phyloP scores from a whole-genome alignment of 805 yeast genomes.

The Sungouiozyma ichnusensis region DNA sequence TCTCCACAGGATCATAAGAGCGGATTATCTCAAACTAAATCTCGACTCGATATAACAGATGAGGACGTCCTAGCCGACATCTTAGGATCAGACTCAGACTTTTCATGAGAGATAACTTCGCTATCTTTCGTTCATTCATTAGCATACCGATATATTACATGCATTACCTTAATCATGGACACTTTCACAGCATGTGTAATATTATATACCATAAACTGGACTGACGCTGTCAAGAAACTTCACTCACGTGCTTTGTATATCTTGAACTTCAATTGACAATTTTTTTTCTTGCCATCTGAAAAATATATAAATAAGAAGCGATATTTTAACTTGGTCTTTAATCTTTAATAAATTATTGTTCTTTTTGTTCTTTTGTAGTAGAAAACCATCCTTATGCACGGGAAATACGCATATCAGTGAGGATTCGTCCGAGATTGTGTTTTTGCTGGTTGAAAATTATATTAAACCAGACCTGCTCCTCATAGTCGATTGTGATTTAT shows the following conservation, averaged over 20 bases:
- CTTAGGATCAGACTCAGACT: slow-evolving; percentile 21
- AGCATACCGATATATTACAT: neutral
- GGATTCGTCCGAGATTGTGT: slow-evolving; percentile 99
- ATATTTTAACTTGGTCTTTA: neutral
- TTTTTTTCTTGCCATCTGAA: neutral
- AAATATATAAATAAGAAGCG: neutral
- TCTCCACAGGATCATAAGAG: neutral
- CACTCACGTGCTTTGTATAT: too few species aligned
- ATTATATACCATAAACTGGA: too few species aligned
- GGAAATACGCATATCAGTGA: slow-evolving; percentile 99
- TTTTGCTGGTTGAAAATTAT: slow-evolving; percentile 99
- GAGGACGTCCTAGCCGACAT: slow-evolving; percentile 12
- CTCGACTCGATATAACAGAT: slow-evolving; percentile 2
- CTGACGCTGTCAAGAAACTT: too few species aligned
- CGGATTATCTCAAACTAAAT: neutral
- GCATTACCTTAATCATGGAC: neutral
- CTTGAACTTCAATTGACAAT: too few species aligned
- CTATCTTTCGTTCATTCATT: slow-evolving; percentile 1
- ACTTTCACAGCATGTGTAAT: too few species aligned
- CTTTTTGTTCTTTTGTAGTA: neutral
- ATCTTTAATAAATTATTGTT: neutral
- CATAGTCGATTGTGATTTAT: slow-evolving; percentile 29
- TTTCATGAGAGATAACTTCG: slow-evolving; percentile 5
- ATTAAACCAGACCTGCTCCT: slow-evolving; percentile 88
- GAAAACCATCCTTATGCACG: slow-evolving; percentile 92